phyloP scores from a whole-genome alignment of 306 rosid genomes.

The Senna siamea region DNA sequence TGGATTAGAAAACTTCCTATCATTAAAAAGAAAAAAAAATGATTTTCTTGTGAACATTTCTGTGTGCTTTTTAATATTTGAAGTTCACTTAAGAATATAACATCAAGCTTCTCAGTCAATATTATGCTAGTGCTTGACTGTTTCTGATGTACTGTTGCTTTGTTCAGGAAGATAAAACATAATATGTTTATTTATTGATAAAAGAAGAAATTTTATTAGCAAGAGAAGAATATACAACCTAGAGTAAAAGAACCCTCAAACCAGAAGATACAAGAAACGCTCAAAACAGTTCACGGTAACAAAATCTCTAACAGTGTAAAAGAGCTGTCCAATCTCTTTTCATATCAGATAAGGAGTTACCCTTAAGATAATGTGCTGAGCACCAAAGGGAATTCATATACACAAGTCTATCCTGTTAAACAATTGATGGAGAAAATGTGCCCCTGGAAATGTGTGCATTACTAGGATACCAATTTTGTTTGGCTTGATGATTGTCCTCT shows the following conservation, averaged over 20 bases:
- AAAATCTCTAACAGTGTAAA: background rate
- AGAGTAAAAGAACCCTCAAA: background rate
- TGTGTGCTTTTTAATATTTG: background rate
- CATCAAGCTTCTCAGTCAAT: background rate
- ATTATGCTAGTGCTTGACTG: background rate
- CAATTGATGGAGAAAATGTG: background rate
- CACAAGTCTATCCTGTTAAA: background rate
- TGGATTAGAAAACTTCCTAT: background rate
- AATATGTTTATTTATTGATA: no score
- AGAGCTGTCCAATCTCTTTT: background rate
- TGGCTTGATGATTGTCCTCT: constrained; percentile 2
- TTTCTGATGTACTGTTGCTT: background rate
- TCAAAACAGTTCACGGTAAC: background rate
- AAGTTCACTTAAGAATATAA: background rate
- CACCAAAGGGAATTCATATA: background rate
- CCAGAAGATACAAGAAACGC: background rate
- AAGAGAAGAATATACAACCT: background rate
- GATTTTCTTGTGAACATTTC: background rate
- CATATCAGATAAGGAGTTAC: background rate
- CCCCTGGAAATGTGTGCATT: background rate
- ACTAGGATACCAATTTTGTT: constrained; percentile 23
- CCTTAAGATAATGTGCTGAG: background rate
- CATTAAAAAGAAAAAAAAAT: background rate
- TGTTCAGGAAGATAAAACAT: background rate
- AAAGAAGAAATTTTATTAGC: background rate